Base-by-base conservation (phyloP, 768 basidiomycete genomes). In the Guyanaporus albipodus region DNA sequence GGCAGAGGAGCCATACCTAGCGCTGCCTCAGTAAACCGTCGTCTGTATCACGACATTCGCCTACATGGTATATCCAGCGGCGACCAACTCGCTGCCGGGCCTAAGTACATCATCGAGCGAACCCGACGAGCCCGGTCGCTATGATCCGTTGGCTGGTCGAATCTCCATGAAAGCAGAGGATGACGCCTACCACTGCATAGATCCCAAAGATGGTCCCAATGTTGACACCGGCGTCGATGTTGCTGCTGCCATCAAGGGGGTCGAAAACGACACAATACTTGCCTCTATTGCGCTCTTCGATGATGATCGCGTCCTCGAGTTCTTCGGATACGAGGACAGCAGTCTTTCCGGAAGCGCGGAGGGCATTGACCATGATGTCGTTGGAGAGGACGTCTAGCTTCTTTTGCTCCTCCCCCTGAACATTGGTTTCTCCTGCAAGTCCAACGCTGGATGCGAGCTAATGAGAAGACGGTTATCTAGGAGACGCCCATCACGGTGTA, bases 351-450 rank as follows among this genome's bases (percentile, higher is more conserved):
- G 90, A 94, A 4, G 94, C 94, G 33, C 91, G 82, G 27, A 99
- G 80, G 38, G 94, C 86, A 62, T 97, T 97, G 59, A 98, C 80
- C 96, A 99, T 98, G 77, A 99, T 99, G 66, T 99, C 94, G 66
- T 99, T 97, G 12, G 92, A 88, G 26, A 96, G 75, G n/a, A 96
- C 85, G 62, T 96, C 94, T 43, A 99, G 78, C 72, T 99, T 99
- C 78, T 99, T 99, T 77, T 99, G 96, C 63, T 98, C 96, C 67
- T 98, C 96, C 18, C 96, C 96, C 69, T 94, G 91, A 8, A 94
- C 86, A 63, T 99, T 99, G 22, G 89, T 89, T 63, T 94, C 92
- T 14, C 96, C 96, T 14, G 96, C 96, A 18, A 95, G 77, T 26
- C 96, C 96, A 55, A 99, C 87, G n/a, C 93, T 95, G 60, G 39